A percentile compares a stretch with the other conserved stretches of the same genome.
Evolutionary conservation across 176 grass and related monocot species (phyloP).

Genomic region (Paspalum notatum): DNA sequence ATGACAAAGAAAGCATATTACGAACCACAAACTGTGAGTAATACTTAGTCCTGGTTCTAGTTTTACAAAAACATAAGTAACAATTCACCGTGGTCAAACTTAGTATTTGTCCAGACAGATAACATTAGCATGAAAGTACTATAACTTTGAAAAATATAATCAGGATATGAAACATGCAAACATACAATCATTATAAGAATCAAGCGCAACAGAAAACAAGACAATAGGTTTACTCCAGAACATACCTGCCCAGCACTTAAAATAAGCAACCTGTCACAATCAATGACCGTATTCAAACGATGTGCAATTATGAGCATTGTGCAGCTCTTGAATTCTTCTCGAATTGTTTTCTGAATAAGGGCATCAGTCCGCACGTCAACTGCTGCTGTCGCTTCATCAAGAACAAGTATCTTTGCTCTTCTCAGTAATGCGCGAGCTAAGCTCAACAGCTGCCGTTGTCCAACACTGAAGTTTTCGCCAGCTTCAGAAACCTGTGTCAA

Average conservation of each 20-base stretch:
- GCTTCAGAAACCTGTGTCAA: constrained; percentile 82
- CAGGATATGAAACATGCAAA: constrained; percentile 20
- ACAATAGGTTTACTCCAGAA: constrained; percentile 17
- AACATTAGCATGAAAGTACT: neutral
- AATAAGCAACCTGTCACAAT: constrained; percentile 91
- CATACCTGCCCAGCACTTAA: constrained; percentile 83
- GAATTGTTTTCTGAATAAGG: constrained; percentile 98
- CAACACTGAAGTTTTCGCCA: constrained; percentile 98
- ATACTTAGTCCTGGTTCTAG: neutral
- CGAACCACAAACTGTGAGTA: neutral
- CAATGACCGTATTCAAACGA: constrained; percentile 93
- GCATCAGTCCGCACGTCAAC: constrained; percentile 98
- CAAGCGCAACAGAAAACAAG: constrained; percentile 12
- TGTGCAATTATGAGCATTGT: constrained; percentile 99
- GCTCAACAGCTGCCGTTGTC: constrained; percentile 91
- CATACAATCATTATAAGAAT: constrained; percentile 4
- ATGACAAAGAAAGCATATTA: neutral
- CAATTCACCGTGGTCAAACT: neutral
- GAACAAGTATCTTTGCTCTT: constrained; percentile 96
- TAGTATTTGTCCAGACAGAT: neutral
- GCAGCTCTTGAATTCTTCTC: constrained; percentile 98
- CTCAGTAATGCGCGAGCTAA: constrained; percentile 89
- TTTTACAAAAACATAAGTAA: neutral
- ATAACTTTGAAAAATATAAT: neutral
- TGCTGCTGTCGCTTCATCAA: constrained; percentile 96